phyloP scores from a whole-genome alignment of 371 early-diverging fungal genomes.

The Circinella umbellata region DNA sequence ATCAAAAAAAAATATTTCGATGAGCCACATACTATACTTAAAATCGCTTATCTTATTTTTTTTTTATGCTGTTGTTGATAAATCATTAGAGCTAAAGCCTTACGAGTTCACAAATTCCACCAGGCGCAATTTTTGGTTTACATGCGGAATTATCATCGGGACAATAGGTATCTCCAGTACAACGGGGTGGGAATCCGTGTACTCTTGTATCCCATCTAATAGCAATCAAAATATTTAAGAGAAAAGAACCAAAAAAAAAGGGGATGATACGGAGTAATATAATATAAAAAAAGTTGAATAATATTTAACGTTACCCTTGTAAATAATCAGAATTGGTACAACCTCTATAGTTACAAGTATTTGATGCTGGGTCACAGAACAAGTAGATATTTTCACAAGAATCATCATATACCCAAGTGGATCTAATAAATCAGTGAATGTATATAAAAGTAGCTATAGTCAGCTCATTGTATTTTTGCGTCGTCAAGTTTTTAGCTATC shows the following conservation, averaged over 20 bases:
- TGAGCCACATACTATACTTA: not conserved
- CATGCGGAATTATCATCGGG: conserved; percentile 49
- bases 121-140: conserved; percentile 23
- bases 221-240: not conserved
- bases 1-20: not conserved
- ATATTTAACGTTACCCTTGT: conserved; percentile 28
- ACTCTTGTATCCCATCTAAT: conserved; percentile 38
- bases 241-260: not conserved
- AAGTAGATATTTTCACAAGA: conserved; percentile 46
- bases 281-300: not conserved
- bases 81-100: not conserved
- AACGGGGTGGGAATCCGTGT: conserved; percentile 39
- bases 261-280: not conserved
- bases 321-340: conserved; percentile 51
- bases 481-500: not conserved
- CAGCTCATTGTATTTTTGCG: not conserved
- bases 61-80: too few relatives aligned
- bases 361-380: conserved; percentile 35
- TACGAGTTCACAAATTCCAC: conserved; percentile 44
- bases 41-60: not conserved
- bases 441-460: not conserved
- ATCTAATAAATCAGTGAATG: conserved; percentile 11
- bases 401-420: conserved; percentile 44
- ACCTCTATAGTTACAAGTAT: conserved; percentile 46
- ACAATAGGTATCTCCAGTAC: conserved; percentile 36